Evolutionary conservation across 192 early-diverging fungal species (phyloP).

Genomic region (Podila verticillata): DNA sequence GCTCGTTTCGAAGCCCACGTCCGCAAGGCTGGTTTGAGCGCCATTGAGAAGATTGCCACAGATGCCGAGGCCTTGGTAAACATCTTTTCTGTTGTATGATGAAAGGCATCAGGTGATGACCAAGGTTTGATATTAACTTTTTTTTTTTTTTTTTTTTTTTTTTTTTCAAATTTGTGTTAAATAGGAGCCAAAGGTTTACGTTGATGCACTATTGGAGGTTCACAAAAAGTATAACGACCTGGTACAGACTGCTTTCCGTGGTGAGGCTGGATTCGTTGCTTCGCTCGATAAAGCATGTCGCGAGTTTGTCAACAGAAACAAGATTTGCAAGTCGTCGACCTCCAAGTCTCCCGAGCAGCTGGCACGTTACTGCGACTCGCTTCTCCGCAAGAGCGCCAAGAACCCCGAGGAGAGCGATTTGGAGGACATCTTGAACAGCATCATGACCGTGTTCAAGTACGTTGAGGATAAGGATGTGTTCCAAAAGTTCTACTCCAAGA

Average conservation of each 20-base stretch:
- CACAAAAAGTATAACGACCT: constrained; percentile 88
- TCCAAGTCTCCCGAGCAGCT: constrained; percentile 88
- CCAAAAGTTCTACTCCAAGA: constrained; percentile 96
- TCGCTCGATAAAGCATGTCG: constrained; percentile 94
- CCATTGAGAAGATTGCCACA: constrained; percentile 80
- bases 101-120: not conserved
- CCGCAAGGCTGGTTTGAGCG: constrained; percentile 76
- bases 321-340: constrained; percentile 73
- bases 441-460: constrained; percentile 96
- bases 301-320: constrained; percentile 93
- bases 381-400: constrained; percentile 88
- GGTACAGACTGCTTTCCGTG: constrained; percentile 80
- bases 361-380: constrained; percentile 89
- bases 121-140: not conserved
- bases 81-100: not conserved
- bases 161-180: not conserved
- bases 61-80: constrained; percentile 64
- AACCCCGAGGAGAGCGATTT: constrained; percentile 77
- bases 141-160: not conserved
- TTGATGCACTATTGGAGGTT: constrained; percentile 85
- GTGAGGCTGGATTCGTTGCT: constrained; percentile 88
- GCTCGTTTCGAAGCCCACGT: constrained; percentile 82
- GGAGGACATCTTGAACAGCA: constrained; percentile 77
- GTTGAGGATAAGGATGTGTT: constrained; percentile 98
- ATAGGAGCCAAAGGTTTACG: constrained; percentile 86